Evolutionary conservation across 257 asterid species (phyloP).

Genomic region (Jacaranda copaia): DNA sequence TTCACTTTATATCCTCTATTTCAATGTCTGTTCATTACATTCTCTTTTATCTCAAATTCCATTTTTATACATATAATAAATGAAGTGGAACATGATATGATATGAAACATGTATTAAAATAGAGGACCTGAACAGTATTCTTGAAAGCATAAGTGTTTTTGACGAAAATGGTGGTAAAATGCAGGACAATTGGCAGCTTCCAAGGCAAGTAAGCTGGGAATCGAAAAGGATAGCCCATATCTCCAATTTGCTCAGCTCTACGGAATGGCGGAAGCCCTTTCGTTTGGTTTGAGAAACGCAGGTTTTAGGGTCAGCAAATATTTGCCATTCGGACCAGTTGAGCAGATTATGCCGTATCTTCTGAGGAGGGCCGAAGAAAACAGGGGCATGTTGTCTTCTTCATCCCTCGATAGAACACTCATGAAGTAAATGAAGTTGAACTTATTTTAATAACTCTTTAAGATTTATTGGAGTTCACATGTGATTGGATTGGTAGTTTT

Average conservation of each 20-base stretch:
- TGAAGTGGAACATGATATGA: no score
- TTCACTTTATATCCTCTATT: background rate
- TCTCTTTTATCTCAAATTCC: no score
- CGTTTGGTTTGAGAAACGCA: slow-evolving; percentile 71
- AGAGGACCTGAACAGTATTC: no score
- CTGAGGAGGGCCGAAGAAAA: slow-evolving; percentile 94
- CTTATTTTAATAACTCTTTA: background rate
- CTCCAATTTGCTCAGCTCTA: slow-evolving; percentile 91
- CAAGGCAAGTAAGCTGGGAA: slow-evolving; percentile 68
- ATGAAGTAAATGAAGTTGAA: slow-evolving; percentile 54
- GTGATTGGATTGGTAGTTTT: background rate
- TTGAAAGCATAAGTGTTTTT: no score
- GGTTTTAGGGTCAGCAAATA: slow-evolving; percentile 86
- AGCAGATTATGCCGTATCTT: slow-evolving; percentile 86
- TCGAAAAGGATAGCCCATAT: slow-evolving; percentile 44
- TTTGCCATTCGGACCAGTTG: slow-evolving; percentile 89
- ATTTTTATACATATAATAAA: no score
- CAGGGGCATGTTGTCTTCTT: slow-evolving; percentile 71
- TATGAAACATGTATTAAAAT: no score
- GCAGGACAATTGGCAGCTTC: slow-evolving; percentile 72
- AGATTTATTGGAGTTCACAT: background rate
- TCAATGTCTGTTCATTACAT: no score
- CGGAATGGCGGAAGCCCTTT: slow-evolving; percentile 84
- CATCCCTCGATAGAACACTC: slow-evolving; percentile 61
- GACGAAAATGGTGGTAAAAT: background rate